Base-by-base conservation (phyloP, 805 yeast species). In the Yarrowia porcina region DNA sequence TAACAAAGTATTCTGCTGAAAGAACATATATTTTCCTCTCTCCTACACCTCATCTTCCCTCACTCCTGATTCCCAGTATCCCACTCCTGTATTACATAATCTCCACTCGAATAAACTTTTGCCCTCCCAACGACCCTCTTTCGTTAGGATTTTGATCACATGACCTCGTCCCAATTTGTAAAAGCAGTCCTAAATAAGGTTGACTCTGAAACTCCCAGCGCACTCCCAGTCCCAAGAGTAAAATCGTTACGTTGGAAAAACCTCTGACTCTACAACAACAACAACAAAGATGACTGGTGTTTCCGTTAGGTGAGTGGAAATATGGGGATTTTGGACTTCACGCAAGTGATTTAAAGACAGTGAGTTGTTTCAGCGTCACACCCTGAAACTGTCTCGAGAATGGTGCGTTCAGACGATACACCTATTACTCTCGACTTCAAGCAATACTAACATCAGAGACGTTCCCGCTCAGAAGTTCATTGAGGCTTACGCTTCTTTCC, bases 391-490 rank as follows among this genome's bases (percentile, higher is more conserved):
- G 49, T 44, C 49, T 25, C 49, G 5, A n/a, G n/a, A n/a, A 21
- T 8, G 32, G 49, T 44, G 33, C 49, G 49, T 44, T 25, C 33
- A 41, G 12, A 23, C 28, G 32, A 15, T 17, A 27, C 33, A 27
- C 18, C 21, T 44, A n/a, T n/a, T n/a, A n/a, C n/a, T n/a, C 15
- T 9, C 11, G 13, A 25, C 20, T 3, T 15, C 23, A 17, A 4
- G 13, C 30, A 35, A 23, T 36, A 63, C 38, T 35, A 52, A 63
- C 62, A 21, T 42, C 75, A 91, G 97, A 89, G 99, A 94, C 97
- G 99, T 94, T 83, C 97, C 98, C 83, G 99, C 99, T 82, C 98
- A 94, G 89, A 96, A 90, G 73, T 94, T 94, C 85, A 93, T 94
- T 83, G 91, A 90, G 86, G 97, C 98, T 83, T 94, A 94, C 87